Base-by-base conservation (phyloP, 139 green algal genomes). In the Yamagishiella unicocca region DNA sequence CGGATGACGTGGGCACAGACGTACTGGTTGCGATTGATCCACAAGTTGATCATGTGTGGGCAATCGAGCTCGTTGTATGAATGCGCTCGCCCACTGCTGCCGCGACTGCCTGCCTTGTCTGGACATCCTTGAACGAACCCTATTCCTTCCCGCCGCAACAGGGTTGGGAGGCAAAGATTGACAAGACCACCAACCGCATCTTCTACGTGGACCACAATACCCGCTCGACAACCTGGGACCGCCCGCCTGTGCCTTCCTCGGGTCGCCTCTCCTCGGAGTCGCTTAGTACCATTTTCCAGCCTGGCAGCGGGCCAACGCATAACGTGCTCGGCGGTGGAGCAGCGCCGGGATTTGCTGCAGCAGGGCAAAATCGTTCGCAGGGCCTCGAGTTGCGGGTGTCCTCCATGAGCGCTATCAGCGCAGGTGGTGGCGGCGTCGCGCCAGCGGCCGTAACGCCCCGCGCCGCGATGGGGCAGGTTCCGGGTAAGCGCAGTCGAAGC, bases 131-230 rank as follows among this genome's bases (percentile, higher is more conserved):
- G n/a, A n/a, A n/a, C n/a, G n/a, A n/a, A n/a, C 58, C 61, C 61
- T 38, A 33, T 29, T 35, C 61, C 8, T 35, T 70, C 61, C 6
- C 70, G 37, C 42, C 82, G 25, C 94, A 91, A 2, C 83, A 91
- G 12, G 97, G 97, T 4, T 99, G 97, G 97, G 97, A 99, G 92
- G 92, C 93, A 54, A 94, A 96, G 61, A 86, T 93, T n/a, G 95
- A 99, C 89, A 88, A 92, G 5, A 87, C 87, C 68, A 87, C 84
- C 33, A 95, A 92, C 33, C 94, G 95, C n/a, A 88, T 95, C 27
- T 90, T 94, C n/a, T 98, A 99, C 70, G 97, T 99, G 25, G 97
- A 99, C 84, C 97, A 99, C 93, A 97, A 97, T 89, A 98, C 85
- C 31, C 93, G 92, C n/a, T 93, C 79, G 10, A 99, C 97, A 1